These are phyloP conservation scores for Orobanche coerulescens DNA, from an alignment of 257 asterid species.

Conservation along the genomic window DNA sequence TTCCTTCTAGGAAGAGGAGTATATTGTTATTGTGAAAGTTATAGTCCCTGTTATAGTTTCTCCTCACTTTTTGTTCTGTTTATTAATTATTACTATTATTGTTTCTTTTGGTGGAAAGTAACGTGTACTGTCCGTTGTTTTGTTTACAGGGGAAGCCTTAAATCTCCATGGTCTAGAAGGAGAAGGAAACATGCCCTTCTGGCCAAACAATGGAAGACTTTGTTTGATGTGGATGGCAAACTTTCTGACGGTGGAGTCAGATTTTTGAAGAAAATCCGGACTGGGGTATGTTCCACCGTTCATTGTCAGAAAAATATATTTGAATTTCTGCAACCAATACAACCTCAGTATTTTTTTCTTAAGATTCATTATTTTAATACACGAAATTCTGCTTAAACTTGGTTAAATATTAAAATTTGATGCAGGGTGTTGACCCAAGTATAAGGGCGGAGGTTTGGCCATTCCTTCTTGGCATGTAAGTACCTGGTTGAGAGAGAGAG, in stretches of 20 bases:
- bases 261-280: constrained; percentile 78
- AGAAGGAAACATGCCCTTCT: constrained; percentile 67
- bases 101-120: constrained; percentile 11
- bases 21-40: constrained; percentile 1
- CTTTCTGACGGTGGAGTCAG: constrained; percentile 77
- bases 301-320: neutral
- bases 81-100: neutral
- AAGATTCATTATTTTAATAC: neutral
- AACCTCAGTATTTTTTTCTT: neutral
- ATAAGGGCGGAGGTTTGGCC: constrained; percentile 93
- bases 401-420: constrained; percentile 12
- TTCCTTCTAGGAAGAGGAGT: constrained; percentile 1
- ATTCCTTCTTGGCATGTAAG: constrained; percentile 86
- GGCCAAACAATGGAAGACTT: constrained; percentile 67
- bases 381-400: constrained; percentile 1
- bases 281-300: constrained; percentile 48
- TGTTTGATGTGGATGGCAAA: constrained; percentile 62
- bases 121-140: constrained; percentile 17
- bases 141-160: constrained; percentile 55
- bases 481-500: neutral
- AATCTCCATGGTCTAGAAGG: constrained; percentile 89
- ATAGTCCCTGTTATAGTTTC: neutral
- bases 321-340: neutral
- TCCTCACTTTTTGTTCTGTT: constrained; percentile 8
- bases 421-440: constrained; percentile 92